Evolutionary conservation across 2,329 filamentous ascomycete species (phyloP).

Genomic region (Claviceps quebecensis): DNA sequence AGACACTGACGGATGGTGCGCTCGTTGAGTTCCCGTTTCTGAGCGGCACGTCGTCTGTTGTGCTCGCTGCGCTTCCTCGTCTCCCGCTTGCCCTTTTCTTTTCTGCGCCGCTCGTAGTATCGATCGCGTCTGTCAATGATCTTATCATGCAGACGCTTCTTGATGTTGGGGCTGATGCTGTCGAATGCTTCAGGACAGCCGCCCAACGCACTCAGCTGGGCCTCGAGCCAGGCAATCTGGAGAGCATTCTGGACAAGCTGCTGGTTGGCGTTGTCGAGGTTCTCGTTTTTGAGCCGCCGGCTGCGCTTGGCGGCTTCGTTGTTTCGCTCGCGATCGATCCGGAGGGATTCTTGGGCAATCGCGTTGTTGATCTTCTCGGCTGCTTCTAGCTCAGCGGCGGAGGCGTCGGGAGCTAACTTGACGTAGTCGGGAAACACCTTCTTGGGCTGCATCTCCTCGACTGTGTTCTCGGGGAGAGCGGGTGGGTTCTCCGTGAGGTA

Average conservation of each 20-base stretch:
- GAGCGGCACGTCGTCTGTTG: conserved; percentile 1
- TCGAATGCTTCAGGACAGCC: conserved; percentile 1
- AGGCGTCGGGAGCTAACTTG: conserved; percentile 6
- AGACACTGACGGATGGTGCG: conserved; percentile 2
- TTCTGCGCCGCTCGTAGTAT: conserved; percentile 3
- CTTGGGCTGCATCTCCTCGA: conserved; percentile 17
- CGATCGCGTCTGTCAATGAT: background rate
- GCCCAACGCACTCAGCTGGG: conserved; percentile 1
- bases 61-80: background rate
- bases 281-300: conserved; percentile 11
- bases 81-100: background rate
- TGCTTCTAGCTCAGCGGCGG: background rate
- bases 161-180: background rate
- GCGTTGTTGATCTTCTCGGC: conserved; percentile 13
- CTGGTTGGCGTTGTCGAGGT: conserved; percentile 4
- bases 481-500: conserved; percentile 10
- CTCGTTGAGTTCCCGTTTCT: conserved; percentile 5
- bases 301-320: conserved; percentile 25
- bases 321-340: conserved; percentile 19
- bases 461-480: conserved; percentile 13
- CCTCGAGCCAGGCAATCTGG: conserved; percentile 5
- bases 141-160: background rate
- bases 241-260: conserved; percentile 7
- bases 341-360: conserved; percentile 13
- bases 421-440: conserved; percentile 9